phyloP scores from a whole-genome alignment of 306 rosid species.

The Gillenia trifoliata region DNA sequence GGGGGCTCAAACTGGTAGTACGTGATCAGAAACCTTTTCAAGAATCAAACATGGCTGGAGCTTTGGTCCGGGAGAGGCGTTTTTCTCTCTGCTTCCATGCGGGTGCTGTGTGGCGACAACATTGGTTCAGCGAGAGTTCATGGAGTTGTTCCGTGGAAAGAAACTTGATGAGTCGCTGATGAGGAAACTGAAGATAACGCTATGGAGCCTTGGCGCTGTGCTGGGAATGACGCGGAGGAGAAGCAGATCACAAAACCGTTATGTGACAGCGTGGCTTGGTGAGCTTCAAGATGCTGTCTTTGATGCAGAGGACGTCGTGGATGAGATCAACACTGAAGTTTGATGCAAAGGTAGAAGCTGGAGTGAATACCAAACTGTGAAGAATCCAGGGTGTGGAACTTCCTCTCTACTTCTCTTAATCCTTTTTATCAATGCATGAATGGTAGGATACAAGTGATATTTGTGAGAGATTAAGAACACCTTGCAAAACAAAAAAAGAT shows the following conservation, averaged over 20 bases:
- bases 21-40: no score
- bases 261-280: not conserved
- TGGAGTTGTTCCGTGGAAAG: not conserved
- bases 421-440: not conserved
- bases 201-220: not conserved
- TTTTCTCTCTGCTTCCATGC: not conserved
- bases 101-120: not conserved
- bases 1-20: no score
- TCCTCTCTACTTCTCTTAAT: not conserved
- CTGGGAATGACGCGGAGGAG: not conserved
- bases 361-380: not conserved
- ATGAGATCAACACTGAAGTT: not conserved
- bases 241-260: not conserved
- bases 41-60: no score
- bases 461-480: not conserved
- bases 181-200: not conserved
- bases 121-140: not conserved
- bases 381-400: not conserved
- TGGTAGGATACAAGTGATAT: not conserved
- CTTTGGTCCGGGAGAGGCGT: not conserved
- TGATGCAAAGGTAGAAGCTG: not conserved
- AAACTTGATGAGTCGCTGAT: not conserved
- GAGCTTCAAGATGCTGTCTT: not conserved
- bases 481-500: not conserved
- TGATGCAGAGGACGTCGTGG: not conserved